Evolutionary conservation across 495 filamentous ascomycete species (phyloP).

Genomic region (Annulohypoxylon bovei): DNA sequence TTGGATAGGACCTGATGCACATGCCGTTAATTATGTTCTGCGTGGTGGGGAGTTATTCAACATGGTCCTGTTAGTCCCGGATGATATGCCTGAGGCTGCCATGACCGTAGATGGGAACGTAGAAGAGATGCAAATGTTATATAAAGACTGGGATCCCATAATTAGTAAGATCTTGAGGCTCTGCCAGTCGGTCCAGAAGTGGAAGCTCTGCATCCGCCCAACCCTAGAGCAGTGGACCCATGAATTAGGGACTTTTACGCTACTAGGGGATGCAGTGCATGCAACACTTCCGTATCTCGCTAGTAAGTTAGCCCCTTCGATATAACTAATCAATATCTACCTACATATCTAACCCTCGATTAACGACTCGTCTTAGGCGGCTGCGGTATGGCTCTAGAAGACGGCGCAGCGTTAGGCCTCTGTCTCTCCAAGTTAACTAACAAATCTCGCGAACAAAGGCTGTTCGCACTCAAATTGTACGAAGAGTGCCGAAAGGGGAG

Average conservation of each 20-base stretch:
- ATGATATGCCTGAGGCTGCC: conserved; percentile 69
- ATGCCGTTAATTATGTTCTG: conserved; percentile 73
- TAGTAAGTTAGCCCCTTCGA: conserved; percentile 20
- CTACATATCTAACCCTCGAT: background rate
- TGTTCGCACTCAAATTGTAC: conserved; percentile 60
- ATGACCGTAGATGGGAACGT: conserved; percentile 65
- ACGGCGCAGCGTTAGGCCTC: conserved; percentile 56
- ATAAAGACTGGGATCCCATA: conserved; percentile 68
- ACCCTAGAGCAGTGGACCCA: conserved; percentile 67
- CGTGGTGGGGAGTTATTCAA: conserved; percentile 71
- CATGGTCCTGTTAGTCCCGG: conserved; percentile 74
- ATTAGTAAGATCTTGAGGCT: conserved; percentile 59
- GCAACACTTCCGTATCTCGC: conserved; percentile 72
- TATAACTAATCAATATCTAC: background rate
- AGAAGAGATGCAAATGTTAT: conserved; percentile 72
- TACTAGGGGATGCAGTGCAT: conserved; percentile 76
- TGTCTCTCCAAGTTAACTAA: conserved; percentile 48
- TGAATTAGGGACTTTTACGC: conserved; percentile 62
- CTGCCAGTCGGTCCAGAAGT: conserved; percentile 70
- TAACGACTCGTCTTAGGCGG: conserved; percentile 33
- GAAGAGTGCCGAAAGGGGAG: conserved; percentile 66
- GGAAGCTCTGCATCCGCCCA: conserved; percentile 71
- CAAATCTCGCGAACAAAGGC: conserved; percentile 52
- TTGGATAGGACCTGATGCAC: conserved; percentile 71
- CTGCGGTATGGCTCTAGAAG: conserved; percentile 57